Percentiles rank a stretch among this genome's conserved stretches.
Evolutionary conservation across 108 stramenopile species (phyloP).

Genomic region (Pseudonitzschia multistriata): DNA sequence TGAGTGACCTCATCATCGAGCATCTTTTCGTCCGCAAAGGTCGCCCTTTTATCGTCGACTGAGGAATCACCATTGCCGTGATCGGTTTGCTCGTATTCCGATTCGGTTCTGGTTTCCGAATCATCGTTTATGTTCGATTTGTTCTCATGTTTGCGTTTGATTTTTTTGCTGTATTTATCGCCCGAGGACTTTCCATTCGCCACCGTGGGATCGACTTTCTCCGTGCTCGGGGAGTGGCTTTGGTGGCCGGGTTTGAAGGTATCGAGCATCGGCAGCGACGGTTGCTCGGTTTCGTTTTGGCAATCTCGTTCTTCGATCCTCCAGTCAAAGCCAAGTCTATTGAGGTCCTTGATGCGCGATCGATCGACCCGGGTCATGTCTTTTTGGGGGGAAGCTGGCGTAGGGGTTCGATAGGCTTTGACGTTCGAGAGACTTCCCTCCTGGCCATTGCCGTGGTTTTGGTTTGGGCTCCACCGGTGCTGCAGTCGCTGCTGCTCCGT

Average conservation of each 20-base stretch:
- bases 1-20: neutral
- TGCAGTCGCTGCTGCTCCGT: neutral
- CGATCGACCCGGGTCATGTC: slow-evolving; percentile 9
- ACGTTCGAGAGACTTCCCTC: no score
- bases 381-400: no score
- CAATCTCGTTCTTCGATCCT: no score
- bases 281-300: neutral
- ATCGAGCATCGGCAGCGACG: neutral
- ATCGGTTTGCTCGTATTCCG: neutral
- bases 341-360: neutral
- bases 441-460: neutral
- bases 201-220: no score
- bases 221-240: no score
- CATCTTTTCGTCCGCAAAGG: neutral
- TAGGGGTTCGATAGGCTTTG: no score
- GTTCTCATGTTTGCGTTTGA: no score
- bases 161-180: no score
- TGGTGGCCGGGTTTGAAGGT: no score
- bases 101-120: neutral
- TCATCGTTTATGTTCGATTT: no score
- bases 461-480: neutral
- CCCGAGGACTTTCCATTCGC: no score
- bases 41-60: neutral
- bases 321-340: neutral
- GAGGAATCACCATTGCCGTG: neutral